Percentiles rank a stretch among this genome's conserved stretches.
phyloP scores from a whole-genome alignment of 129 eudicot genomes.

The Flaveria brownii region DNA sequence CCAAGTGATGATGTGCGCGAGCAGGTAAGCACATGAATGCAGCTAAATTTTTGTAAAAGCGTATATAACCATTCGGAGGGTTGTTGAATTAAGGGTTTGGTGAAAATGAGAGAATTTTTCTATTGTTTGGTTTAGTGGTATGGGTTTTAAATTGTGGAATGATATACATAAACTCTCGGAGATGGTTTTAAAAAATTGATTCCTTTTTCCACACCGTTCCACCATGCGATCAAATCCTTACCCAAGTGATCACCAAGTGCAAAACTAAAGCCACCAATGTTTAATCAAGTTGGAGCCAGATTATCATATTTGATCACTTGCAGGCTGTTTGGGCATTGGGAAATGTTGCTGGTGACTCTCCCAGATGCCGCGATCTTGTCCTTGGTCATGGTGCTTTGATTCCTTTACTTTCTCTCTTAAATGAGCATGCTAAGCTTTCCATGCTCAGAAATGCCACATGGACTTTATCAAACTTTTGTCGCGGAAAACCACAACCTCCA shows the following conservation, averaged over 20 bases:
- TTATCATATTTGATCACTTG: slow-evolving; percentile 1
- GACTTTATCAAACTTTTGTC: slow-evolving; percentile 81
- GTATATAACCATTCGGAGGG: background rate
- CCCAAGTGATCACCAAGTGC: background rate
- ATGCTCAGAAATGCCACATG: slow-evolving; percentile 87
- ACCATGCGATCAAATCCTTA: background rate
- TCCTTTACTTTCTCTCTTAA: slow-evolving; percentile 63
- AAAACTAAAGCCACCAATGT: background rate
- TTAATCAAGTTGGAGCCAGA: background rate
- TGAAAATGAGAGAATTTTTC: background rate
- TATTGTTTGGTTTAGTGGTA: background rate
- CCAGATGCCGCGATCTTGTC: slow-evolving; percentile 78
- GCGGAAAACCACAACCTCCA: slow-evolving; percentile 85
- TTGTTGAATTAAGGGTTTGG: background rate
- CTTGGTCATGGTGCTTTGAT: slow-evolving; percentile 67
- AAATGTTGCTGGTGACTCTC: slow-evolving; percentile 88
- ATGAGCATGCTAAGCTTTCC: slow-evolving; percentile 73
- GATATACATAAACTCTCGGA: background rate
- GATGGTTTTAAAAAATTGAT: background rate
- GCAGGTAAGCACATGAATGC: slow-evolving; percentile 47
- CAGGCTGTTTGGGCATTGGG: slow-evolving; percentile 97
- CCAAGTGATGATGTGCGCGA: slow-evolving; percentile 84
- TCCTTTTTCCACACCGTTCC: background rate
- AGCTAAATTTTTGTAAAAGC: background rate
- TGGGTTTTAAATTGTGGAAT: background rate